Evolutionary conservation across 192 early-diverging fungal genomes (phyloP).

Genomic region (Podila clonocystis): DNA sequence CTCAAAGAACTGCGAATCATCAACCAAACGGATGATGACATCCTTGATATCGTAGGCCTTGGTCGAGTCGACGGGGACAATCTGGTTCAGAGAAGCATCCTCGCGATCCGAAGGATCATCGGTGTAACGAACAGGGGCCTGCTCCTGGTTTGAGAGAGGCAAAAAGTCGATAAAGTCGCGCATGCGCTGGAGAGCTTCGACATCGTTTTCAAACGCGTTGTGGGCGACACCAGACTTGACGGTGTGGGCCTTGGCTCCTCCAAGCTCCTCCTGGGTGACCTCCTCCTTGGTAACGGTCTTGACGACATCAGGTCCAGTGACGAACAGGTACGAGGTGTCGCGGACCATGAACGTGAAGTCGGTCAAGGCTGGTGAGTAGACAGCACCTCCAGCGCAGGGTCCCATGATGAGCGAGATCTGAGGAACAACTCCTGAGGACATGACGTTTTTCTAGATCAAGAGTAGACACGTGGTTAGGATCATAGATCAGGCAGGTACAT

Average conservation of each 20-base stretch:
- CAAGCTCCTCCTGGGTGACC: slow-evolving; percentile 95
- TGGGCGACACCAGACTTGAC: slow-evolving; percentile 94
- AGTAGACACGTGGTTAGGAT: not conserved
- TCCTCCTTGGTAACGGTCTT: slow-evolving; percentile 95
- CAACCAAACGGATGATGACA: slow-evolving; percentile 83
- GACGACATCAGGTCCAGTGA: slow-evolving; percentile 97
- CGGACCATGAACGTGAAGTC: slow-evolving; percentile 99
- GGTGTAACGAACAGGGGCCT: slow-evolving; percentile 69
- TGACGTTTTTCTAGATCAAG: slow-evolving; percentile 75
- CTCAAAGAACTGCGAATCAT: slow-evolving; percentile 90
- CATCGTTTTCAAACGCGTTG: slow-evolving; percentile 92
- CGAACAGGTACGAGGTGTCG: slow-evolving; percentile 94
- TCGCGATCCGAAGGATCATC: slow-evolving; percentile 73
- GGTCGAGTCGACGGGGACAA: slow-evolving; percentile 91
- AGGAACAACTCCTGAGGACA: slow-evolving; percentile 93
- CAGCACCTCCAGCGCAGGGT: slow-evolving; percentile 96
- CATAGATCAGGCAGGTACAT: not conserved
- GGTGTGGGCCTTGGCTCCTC: slow-evolving; percentile 91
- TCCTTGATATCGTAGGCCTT: slow-evolving; percentile 96
- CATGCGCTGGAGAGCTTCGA: slow-evolving; percentile 84
- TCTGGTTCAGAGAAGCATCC: slow-evolving; percentile 83
- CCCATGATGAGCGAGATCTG: slow-evolving; percentile 98
- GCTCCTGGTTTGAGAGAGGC: slow-evolving; percentile 84
- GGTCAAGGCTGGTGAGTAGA: slow-evolving; percentile 97
- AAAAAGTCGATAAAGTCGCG: slow-evolving; percentile 91